Conservation (phyloP, 192 early-diverging fungal species). For the Lobulomyces angularis region DNA sequence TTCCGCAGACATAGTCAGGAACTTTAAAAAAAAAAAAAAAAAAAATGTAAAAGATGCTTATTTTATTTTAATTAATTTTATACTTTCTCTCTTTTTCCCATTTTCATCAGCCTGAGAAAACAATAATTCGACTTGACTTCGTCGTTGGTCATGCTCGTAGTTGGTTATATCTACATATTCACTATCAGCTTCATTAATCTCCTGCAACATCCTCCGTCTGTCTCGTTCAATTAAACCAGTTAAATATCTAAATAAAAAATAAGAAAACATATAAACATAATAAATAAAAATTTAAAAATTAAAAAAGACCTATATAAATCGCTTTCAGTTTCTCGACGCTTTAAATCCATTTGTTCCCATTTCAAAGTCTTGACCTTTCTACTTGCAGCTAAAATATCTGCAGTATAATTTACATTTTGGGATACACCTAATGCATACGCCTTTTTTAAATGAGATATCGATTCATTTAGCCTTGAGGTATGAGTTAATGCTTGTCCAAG, state of each 20-base stretch:
- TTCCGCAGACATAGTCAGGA: too few relatives aligned
- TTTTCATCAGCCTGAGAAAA: constrained; percentile 41
- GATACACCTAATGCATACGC: constrained; percentile 52
- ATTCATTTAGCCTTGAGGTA: neutral
- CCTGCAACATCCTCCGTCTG: constrained; percentile 21
- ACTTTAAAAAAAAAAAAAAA: too few relatives aligned
- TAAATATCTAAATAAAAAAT: constrained; percentile 54
- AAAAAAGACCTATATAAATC: constrained; percentile 43
- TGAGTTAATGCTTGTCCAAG: constrained; percentile 6
- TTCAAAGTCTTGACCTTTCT: constrained; percentile 51
- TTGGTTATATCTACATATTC: constrained; percentile 8
- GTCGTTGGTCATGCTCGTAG: constrained; percentile 9
- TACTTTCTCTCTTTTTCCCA: constrained; percentile 2
- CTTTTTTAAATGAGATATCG: constrained; percentile 5
- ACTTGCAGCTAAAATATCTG: constrained; percentile 50
- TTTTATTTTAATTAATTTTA: neutral
- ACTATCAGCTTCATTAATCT: constrained; percentile 8
- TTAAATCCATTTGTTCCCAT: constrained; percentile 53
- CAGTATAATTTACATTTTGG: constrained; percentile 39
- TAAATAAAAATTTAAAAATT: too few relatives aligned
- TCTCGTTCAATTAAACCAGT: constrained; percentile 47
- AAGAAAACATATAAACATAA: too few relatives aligned
- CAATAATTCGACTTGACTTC: constrained; percentile 20
- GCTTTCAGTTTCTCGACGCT: constrained; percentile 37
- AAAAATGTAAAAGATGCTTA: neutral